These are phyloP conservation scores for Fusarium verticillioides DNA, from an alignment of 2,329 filamentous ascomycete species.

Conservation along the genomic window DNA sequence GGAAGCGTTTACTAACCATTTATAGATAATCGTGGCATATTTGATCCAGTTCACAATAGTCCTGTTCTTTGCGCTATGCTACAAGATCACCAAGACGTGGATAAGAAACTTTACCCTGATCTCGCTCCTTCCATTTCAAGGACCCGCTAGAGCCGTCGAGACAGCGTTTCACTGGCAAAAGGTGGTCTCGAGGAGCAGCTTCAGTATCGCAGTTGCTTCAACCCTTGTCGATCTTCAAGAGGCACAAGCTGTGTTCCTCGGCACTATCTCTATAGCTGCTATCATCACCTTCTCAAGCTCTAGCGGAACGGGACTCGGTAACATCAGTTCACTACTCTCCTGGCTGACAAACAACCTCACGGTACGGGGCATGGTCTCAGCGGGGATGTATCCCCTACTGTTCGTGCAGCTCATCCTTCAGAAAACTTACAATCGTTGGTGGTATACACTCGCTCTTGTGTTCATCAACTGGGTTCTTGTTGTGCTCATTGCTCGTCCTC, in stretches of 20 bases:
- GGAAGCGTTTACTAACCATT: no score
- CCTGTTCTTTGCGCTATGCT: not conserved
- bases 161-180: accelerated
- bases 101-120: accelerated
- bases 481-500: not conserved
- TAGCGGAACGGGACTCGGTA: not conserved
- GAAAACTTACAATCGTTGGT: not conserved
- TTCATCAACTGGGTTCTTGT: not conserved
- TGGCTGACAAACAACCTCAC: conserved; percentile 3
- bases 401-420: not conserved
- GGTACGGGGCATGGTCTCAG: accelerated
- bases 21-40: conserved; percentile 3
- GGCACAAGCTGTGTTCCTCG: conserved; percentile 6
- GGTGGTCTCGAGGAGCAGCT: accelerated
- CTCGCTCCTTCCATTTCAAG: not conserved
- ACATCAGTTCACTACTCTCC: not conserved
- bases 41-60: not conserved
- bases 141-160: accelerated
- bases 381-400: not conserved
- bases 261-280: not conserved
- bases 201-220: not conserved
- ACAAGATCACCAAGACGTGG: not conserved
- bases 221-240: conserved; percentile 5
- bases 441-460: not conserved
- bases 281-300: not conserved